Base-by-base conservation (phyloP, 805 yeast species). In the Candida manassasensis region DNA sequence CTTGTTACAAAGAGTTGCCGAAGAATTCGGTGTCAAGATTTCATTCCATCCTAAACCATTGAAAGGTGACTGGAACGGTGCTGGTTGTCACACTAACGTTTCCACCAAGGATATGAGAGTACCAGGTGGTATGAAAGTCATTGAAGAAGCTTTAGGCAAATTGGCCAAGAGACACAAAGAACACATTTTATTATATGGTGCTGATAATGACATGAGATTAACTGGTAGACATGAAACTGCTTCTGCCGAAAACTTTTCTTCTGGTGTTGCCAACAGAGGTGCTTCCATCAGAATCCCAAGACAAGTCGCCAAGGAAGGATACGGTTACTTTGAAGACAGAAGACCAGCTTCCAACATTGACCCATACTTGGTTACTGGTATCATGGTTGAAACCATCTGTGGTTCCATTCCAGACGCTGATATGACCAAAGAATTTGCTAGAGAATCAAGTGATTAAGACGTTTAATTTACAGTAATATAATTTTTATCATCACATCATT, bases 201-300 rank as follows among this genome's bases (percentile, higher is more conserved):
- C 88, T 61, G 97, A 90, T 70, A 93, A 93, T 68, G 95, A 85
- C 48, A 73, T 69, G 71, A 88, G 98, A 78, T 78, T 93, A 57
- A 93, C 98, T 48, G 98, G 98, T 63, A 83, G 90, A 61, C 97
- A 89, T 69, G 98, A 93, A 77, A 93, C 98, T 48, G 98, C 97
- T 34, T 83, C 95, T 31, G 79, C 86, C 79, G 82, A 85, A 50
- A 67, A 77, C 35, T 93, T 90, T 78, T 83, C 95, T 32, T 79
- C 88, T 41, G 98, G 98, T 77, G 97, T 93, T 51, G 98, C 98
- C 61, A 93, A 93, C 87, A 85, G 98, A 78, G 98, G 97, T 72
- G 96, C 96, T 43, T 89, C 97, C 17, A 79, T 93, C 52, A 88
- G 98, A 80, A 93, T 93, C 63, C 98, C 98, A 71, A 84, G 98